Evolutionary conservation across 2,329 filamentous ascomycete species (phyloP).

Genomic region (Nothopassalora personata): DNA sequence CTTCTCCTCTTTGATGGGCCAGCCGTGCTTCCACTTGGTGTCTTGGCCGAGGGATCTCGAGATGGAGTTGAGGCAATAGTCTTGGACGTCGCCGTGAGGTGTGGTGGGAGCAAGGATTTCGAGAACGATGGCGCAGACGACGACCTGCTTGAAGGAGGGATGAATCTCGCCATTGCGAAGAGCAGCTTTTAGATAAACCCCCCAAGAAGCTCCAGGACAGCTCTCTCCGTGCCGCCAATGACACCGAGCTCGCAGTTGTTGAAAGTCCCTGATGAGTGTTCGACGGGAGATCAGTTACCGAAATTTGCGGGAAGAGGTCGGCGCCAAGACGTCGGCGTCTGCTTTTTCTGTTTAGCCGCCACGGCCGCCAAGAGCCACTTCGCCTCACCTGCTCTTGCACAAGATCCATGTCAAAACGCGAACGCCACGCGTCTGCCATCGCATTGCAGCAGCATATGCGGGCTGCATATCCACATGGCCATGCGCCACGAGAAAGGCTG

Average conservation of each 20-base stretch:
- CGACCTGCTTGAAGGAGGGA: too few relatives aligned
- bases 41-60: too few relatives aligned
- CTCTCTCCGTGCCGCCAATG: not conserved
- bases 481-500: not conserved
- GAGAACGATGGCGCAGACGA: too few relatives aligned
- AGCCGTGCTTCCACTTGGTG: not conserved
- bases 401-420: not conserved
- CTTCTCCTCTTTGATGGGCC: not conserved
- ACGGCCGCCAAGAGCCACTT: not conserved
- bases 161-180: too few relatives aligned
- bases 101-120: too few relatives aligned
- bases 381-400: not conserved
- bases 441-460: not conserved
- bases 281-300: not conserved
- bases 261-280: not conserved
- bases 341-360: not conserved
- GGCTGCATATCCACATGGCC: not conserved
- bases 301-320: not conserved
- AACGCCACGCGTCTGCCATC: not conserved
- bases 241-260: not conserved
- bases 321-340: not conserved
- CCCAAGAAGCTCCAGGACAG: not conserved
- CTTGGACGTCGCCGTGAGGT: too few relatives aligned
- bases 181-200: not conserved
- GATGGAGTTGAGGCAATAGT: too few relatives aligned